phyloP scores from a whole-genome alignment of 129 eudicot genomes.

The Chrysanthemum lavandulifolium region DNA sequence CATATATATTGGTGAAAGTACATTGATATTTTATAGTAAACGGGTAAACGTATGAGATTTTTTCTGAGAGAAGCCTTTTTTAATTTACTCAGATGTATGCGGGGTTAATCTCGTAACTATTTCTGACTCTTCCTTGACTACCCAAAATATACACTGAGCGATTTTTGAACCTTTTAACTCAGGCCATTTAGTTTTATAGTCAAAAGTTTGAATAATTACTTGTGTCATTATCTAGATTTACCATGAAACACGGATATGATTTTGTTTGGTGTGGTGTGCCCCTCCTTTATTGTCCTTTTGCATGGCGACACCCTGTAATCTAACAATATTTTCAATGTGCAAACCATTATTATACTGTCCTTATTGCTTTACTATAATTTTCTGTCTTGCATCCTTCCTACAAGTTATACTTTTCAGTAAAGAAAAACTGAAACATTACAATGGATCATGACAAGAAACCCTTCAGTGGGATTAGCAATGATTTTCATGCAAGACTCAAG shows the following conservation, averaged over 20 bases:
- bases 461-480: constrained; percentile 61
- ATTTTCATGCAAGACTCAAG: constrained; percentile 60
- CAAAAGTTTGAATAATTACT: neutral
- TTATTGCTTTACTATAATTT: neutral
- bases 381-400: neutral
- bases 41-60: no score
- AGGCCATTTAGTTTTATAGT: no score
- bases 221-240: neutral
- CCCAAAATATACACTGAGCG: no score
- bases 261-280: neutral
- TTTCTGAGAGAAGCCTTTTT: no score
- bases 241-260: constrained; percentile 20
- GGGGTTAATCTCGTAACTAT: no score
- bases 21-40: no score
- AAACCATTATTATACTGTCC: neutral
- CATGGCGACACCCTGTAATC: constrained; percentile 17
- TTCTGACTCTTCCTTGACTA: no score
- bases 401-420: neutral
- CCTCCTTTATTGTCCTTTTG: constrained; percentile 25
- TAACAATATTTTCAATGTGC: neutral
- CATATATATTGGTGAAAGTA: no score
- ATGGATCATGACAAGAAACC: constrained; percentile 61
- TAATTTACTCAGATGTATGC: no score
- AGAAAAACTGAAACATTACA: constrained; percentile 11
- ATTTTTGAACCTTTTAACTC: no score